Conservation (phyloP, 2,329 filamentous ascomycete genomes). For the Metarhizium anisopliae region DNA sequence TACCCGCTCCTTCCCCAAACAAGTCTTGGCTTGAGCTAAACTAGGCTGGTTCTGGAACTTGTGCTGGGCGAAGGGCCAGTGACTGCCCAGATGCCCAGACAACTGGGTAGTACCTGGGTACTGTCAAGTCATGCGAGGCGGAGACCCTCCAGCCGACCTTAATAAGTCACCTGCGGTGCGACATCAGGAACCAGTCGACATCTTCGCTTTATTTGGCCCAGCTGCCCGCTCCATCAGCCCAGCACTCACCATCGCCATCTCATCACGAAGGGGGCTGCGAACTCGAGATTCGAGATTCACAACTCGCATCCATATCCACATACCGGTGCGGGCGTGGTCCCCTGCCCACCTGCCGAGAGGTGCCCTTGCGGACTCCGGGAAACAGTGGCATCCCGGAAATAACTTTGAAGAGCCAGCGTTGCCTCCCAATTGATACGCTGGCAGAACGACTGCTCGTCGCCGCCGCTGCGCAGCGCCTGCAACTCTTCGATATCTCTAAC, state of each 20-base stretch:
- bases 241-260: background rate
- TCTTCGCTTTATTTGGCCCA: background rate
- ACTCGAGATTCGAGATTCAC: background rate
- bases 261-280: background rate
- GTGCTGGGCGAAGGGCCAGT: no score
- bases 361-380: background rate
- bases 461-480: background rate
- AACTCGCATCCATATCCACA: background rate
- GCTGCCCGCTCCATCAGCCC: background rate
- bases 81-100: no score
- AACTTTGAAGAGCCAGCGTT: background rate
- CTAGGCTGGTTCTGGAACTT: no score
- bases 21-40: no score
- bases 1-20: no score
- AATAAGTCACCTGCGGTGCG: background rate
- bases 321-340: background rate
- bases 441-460: background rate
- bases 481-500: background rate
- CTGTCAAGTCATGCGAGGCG: slow-evolving; percentile 1
- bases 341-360: background rate
- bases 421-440: background rate
- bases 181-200: background rate
- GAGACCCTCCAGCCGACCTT: background rate
- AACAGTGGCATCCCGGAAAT: background rate
- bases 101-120: no score